Evolutionary conservation across 2,329 filamentous ascomycete species (phyloP), one percentile per base, ranked within the genome.

Genomic region (Leptoxyphium fumago): DNA sequence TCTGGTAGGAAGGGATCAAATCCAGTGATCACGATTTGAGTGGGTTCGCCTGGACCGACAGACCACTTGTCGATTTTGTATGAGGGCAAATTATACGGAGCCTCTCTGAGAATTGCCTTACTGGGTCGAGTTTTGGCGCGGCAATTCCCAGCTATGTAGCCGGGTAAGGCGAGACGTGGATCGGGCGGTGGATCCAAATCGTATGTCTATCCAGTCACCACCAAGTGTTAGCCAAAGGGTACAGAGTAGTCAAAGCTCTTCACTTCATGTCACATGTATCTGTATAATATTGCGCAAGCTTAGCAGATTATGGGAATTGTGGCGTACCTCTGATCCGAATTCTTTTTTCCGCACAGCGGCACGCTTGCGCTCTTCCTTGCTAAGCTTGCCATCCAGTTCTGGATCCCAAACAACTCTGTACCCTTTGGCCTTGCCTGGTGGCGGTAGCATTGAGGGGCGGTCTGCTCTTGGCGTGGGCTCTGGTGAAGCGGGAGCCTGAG

Each of bases 21-120:
- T n/a, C 87, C 86, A n/a, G 80, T 88, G 15, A 95, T 86, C 3
- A 96, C 81, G 41, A 98, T 78, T 60, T 94, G 86, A 2, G 83
- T 86, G 2, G 91, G 85, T 11, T 89, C 89, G 0, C 86, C 86
- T 18, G 87, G 85, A 0, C 88, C 89, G 54, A 93, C 78, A 2
- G 89, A 94, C 4, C 85, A 86, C 54, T 78, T 78, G 60, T 96
- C 88, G 63, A 86, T 91, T 21, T 76, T 65, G 63, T 93, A 95
- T 17, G 83, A 81, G 59, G 78, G 84, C 42, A 94, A 67, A 48
- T 82, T 80, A 64, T 94, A 94, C 1, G 83, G 83, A 26, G 82
- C 75, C 53, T 74, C 76, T 58, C 75, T 82, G 58, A 80, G 68
- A 55, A 77, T 84, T 51, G 77, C 80, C 68, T 81, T 89, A 59